Evolutionary conservation across 139 green algal genomes (phyloP), one percentile per base, ranked within the genome.

Genomic region (Chlorella sp.): DNA sequence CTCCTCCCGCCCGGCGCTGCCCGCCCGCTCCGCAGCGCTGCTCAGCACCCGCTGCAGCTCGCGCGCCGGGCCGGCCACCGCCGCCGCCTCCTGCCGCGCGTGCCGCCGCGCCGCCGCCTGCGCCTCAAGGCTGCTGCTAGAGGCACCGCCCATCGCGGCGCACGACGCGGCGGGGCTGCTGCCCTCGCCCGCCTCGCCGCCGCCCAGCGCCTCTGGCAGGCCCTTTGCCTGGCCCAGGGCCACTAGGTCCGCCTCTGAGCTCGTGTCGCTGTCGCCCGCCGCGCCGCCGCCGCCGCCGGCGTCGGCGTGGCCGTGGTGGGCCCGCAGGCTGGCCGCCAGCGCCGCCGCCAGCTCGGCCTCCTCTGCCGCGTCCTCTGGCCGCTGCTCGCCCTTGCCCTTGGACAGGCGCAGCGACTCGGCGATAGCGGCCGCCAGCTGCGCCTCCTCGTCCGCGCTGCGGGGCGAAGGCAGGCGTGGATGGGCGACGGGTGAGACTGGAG

Each of bases 371-470:
- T 6, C n/a, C 2, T 3, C 70, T 56, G 25, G 40, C 0, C n/a
- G 6, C 2, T 27, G 3, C 42, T 70, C 29, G 46, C 58, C 35
- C n/a, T 21, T 64, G n/a, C 40, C 42, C 27, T 17, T 36, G 29
- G 5, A 27, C 40, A 58, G 40, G 11, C 31, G 17, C 50, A 85
- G 70, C 14, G 80, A 85, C 2, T 68, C 80, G 35, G 66, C 71
- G 40, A 85, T 70, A 35, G 80, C 80, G n/a, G 55, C 58, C 2
- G 68, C 80, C 33, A 85, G 69, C 74, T 79, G 79, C 2, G 74
- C 74, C 56, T 82, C 55, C 68, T 85, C 80, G 46, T 80, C 80
- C 50, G 79, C 74, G 62, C 80, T 84, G 74, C 50, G 72, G 5
- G 5, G 7, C 31, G 31, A 66, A 14, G 21, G 27, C 25, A 23